phyloP scores from a whole-genome alignment of 225 moss, liverwort and hornwort genomes.

The Lunularia cruciata region DNA sequence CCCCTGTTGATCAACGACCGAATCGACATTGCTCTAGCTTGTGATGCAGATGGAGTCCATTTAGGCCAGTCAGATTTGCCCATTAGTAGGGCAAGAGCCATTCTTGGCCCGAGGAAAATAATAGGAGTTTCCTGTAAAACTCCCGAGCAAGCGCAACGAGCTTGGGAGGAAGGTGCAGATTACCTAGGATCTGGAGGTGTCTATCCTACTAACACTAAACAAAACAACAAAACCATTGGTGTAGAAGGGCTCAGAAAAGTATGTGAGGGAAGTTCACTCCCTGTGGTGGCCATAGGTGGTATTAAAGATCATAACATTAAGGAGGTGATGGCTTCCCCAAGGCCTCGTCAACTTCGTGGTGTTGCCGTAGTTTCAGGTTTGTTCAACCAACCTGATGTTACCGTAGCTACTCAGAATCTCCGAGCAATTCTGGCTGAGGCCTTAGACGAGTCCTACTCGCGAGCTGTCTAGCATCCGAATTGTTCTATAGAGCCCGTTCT shows the following conservation, averaged over 20 bases:
- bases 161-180: conserved; percentile 88
- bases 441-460: conserved; percentile 12
- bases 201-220: conserved; percentile 82
- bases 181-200: conserved; percentile 93
- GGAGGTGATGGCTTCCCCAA: conserved; percentile 63
- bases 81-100: conserved; percentile 63
- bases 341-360: conserved; percentile 66
- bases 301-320: conserved; percentile 62
- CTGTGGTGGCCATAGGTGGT: conserved; percentile 91
- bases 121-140: conserved; percentile 97
- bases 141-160: conserved; percentile 75
- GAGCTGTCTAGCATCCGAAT: not conserved
- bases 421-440: conserved; percentile 45
- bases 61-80: conserved; percentile 84
- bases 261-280: conserved; percentile 69
- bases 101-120: conserved; percentile 77
- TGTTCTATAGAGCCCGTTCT: too few species aligned
- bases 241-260: conserved; percentile 67
- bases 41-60: conserved; percentile 94
- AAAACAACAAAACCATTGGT: conserved; percentile 82
- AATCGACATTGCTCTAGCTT: conserved; percentile 81
- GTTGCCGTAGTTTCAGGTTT: conserved; percentile 84
- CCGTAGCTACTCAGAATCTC: conserved; percentile 48
- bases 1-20: conserved; percentile 88
- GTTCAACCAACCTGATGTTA: conserved; percentile 78